Conservation (phyloP, 2,329 filamentous ascomycete species). For the Arthrobotrys sphaeroides region DNA sequence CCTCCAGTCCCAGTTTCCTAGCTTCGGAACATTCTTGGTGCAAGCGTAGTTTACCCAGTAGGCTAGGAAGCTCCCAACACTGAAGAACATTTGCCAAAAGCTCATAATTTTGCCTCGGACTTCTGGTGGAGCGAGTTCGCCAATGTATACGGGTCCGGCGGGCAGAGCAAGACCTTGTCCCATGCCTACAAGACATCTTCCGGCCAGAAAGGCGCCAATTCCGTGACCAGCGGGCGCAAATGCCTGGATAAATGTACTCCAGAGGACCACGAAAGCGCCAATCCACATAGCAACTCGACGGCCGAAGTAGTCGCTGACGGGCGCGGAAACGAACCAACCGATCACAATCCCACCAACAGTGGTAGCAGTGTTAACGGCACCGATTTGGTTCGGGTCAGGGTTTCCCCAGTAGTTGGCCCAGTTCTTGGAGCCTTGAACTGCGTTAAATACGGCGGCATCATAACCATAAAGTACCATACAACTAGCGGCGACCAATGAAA, state of each 20-base stretch:
- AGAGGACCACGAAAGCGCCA: conserved; percentile 72
- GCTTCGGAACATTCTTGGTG: conserved; percentile 64
- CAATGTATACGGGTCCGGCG: conserved; percentile 75
- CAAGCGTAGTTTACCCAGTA: conserved; percentile 74
- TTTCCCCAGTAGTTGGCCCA: conserved; percentile 67
- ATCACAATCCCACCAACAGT: conserved; percentile 76
- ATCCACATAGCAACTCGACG: conserved; percentile 66
- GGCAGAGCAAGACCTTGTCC: conserved; percentile 75
- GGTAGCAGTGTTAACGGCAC: conserved; percentile 74
- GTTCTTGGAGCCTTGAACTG: conserved; percentile 73
- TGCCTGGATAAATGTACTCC: conserved; percentile 74
- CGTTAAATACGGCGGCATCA: conserved; percentile 78
- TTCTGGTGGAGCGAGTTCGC: conserved; percentile 71
- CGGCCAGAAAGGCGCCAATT: conserved; percentile 74
- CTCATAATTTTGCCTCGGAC: conserved; percentile 75
- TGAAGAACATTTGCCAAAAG: conserved; percentile 76
- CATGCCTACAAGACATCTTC: conserved; percentile 74
- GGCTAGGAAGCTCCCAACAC: conserved; percentile 72
- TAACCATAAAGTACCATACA: conserved; percentile 81
- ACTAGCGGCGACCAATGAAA: conserved; percentile 74
- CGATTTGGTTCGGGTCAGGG: conserved; percentile 63
- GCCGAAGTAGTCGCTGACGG: conserved; percentile 62
- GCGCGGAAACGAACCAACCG: conserved; percentile 75
- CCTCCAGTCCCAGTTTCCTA: conserved; percentile 76
- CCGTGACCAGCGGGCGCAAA: conserved; percentile 69